phyloP scores from a whole-genome alignment of 352 stramenopile genomes.

The Albugo laibachii region DNA sequence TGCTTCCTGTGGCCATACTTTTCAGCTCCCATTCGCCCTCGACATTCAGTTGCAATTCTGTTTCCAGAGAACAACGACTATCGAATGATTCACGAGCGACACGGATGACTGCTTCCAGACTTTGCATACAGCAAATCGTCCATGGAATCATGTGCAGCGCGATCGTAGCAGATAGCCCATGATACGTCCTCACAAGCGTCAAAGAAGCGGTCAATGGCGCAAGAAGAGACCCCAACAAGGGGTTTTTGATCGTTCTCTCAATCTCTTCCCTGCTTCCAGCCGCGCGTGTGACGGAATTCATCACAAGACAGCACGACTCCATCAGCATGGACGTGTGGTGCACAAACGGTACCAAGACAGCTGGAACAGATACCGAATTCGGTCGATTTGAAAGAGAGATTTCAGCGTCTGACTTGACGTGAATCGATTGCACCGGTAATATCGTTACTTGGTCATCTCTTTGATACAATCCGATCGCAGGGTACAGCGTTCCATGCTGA shows the following conservation, averaged over 20 bases:
- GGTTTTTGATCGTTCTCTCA: conserved; percentile 9
- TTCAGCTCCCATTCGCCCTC: conserved; percentile 76
- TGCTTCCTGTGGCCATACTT: conserved; percentile 70
- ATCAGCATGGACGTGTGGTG: conserved; percentile 40
- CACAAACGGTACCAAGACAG: conserved; percentile 55
- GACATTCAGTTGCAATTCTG: conserved; percentile 35
- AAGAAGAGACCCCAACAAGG: conserved; percentile 36
- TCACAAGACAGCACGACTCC: conserved; percentile 13
- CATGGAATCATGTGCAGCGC: conserved; percentile 59
- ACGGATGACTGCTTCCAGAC: conserved; percentile 42
- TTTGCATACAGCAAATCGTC: conserved; percentile 22
- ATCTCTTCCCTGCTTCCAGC: neutral
- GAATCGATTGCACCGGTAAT: conserved; percentile 29
- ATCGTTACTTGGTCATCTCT: conserved; percentile 79
- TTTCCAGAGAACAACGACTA: neutral
- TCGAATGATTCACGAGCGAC: conserved; percentile 14
- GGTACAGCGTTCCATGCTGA: conserved; percentile 75
- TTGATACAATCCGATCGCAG: conserved; percentile 76
- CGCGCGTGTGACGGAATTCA: conserved; percentile 16
- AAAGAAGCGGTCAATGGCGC: conserved; percentile 43
- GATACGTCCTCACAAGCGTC: conserved; percentile 40
- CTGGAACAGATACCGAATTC: conserved; percentile 31
- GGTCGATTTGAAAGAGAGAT: conserved; percentile 9
- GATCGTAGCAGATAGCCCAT: conserved; percentile 39
- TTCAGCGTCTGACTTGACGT: conserved; percentile 12